Evolutionary conservation across 2,329 filamentous ascomycete genomes (phyloP).

Genomic region (Diaporthe sp.): DNA sequence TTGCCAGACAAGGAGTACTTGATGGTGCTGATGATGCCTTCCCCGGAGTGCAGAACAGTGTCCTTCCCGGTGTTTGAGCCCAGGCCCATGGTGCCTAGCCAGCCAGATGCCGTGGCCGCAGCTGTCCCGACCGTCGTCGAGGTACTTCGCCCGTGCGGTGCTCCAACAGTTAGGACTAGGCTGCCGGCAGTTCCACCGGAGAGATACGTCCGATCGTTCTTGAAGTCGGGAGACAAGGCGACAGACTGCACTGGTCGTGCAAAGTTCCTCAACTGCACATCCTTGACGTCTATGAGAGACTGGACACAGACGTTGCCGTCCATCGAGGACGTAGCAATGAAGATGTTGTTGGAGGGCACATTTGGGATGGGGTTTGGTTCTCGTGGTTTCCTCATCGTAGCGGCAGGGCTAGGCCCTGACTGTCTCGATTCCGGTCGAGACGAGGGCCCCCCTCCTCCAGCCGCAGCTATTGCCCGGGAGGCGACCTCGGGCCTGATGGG

Average conservation of each 20-base stretch:
- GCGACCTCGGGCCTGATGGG: slow-evolving; percentile 58
- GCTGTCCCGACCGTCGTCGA: slow-evolving; percentile 90
- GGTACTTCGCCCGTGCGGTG: slow-evolving; percentile 83
- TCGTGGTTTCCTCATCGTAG: slow-evolving; percentile 64
- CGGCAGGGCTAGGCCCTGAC: slow-evolving; percentile 57
- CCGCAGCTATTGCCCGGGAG: slow-evolving; percentile 54
- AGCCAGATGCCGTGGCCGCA: slow-evolving; percentile 86
- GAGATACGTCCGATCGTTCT: slow-evolving; percentile 87
- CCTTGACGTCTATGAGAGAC: slow-evolving; percentile 87
- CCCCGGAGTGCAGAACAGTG: slow-evolving; percentile 88
- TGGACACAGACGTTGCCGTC: slow-evolving; percentile 96
- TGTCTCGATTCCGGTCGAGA: slow-evolving; percentile 54
- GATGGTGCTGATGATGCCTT: slow-evolving; percentile 90
- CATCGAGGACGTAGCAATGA: slow-evolving; percentile 93
- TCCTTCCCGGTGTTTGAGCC: slow-evolving; percentile 86
- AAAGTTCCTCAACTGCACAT: slow-evolving; percentile 94
- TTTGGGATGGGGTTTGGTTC: slow-evolving; percentile 74
- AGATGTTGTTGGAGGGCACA: slow-evolving; percentile 89
- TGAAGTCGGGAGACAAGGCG: slow-evolving; percentile 95
- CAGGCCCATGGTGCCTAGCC: slow-evolving; percentile 90
- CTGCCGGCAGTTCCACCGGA: slow-evolving; percentile 92
- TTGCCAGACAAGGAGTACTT: slow-evolving; percentile 95
- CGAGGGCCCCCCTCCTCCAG: slow-evolving; percentile 50
- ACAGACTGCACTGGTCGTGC: slow-evolving; percentile 92
- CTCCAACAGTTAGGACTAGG: slow-evolving; percentile 87